Percentiles rank a stretch among this genome's conserved stretches.
Evolutionary conservation across 768 basidiomycete genomes (phyloP).

Genomic region (Grammothele lineata): DNA sequence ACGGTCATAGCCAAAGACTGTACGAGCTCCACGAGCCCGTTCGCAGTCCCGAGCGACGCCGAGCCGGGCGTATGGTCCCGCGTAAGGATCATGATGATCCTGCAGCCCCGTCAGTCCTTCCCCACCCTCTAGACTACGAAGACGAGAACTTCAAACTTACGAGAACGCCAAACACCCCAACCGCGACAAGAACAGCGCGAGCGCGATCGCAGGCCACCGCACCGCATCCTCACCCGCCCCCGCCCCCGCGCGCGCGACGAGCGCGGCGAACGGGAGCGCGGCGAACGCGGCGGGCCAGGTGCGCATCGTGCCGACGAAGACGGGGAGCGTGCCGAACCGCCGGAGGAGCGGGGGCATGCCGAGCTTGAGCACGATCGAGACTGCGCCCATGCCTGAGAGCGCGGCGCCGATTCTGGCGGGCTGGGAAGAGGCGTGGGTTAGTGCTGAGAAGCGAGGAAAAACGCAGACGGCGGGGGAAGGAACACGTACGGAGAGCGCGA

Average conservation of each 20-base stretch:
- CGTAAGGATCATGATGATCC: slow-evolving; percentile 32
- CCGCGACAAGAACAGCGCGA: slow-evolving; percentile 45
- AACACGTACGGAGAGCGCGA: slow-evolving; percentile 48
- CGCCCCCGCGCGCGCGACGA: slow-evolving; percentile 31
- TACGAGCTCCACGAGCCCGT: slow-evolving; percentile 30
- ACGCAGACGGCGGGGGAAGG: too few relatives aligned
- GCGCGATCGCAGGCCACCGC: slow-evolving; percentile 45
- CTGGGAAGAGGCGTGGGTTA: slow-evolving; percentile 28
- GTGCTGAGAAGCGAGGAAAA: too few relatives aligned
- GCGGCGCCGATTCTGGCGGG: slow-evolving; percentile 56
- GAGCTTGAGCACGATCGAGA: slow-evolving; percentile 49
- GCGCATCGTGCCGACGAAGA: slow-evolving; percentile 50
- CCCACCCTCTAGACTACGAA: neutral
- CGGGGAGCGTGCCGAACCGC: slow-evolving; percentile 39
- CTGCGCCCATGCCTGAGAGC: slow-evolving; percentile 46
- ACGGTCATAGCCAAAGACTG: slow-evolving; percentile 25
- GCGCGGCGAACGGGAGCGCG: slow-evolving; percentile 46
- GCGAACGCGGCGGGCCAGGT: slow-evolving; percentile 53
- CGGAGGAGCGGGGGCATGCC: slow-evolving; percentile 51
- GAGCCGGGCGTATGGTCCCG: slow-evolving; percentile 26
- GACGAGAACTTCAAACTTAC: slow-evolving; percentile 32
- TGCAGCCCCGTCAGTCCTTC: slow-evolving; percentile 4
- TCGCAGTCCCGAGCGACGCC: slow-evolving; percentile 28
- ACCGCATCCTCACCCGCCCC: neutral
- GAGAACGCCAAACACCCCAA: slow-evolving; percentile 48